Base-by-base conservation (phyloP, 2,329 filamentous ascomycete species). In the Phialemoniopsis sp. region DNA sequence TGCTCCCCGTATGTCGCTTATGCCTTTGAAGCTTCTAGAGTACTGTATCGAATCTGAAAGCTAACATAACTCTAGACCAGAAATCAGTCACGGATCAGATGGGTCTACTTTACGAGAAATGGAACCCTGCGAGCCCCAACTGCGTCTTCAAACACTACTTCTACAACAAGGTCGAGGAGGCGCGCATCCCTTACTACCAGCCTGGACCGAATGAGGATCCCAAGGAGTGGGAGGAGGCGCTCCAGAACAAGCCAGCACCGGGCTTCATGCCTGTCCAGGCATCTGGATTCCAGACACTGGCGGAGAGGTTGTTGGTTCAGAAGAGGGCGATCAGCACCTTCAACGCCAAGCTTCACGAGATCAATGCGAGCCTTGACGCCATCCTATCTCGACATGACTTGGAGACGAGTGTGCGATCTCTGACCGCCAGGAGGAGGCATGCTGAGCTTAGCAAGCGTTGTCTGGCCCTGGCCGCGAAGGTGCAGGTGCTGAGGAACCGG, bases 131-230 rank as follows among this genome's bases (percentile, higher is more conserved):
- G 18, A 76, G 73, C 57, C 73, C 79, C 16, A 80, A 79, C 56
- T 89, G 85, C 52, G 78, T 77, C 19, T 89, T 93, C 67, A 85
- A 88, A 60, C 72, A 86, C 56, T 91, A 91, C 68, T 88, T 93
- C 60, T 94, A 93, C 72, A 93, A 93, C 65, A 81, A 87, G 49
- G 86, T 90, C 46, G 82, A 85, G 46, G 79, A 85, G 53, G 76
- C 79, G 38, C 76, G 77, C 56, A 82, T 85, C n/a, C 85, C 85
- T 10, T 89, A 85, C 60, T 90, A 86, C 61, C 78, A 82, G 47
- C 85, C 85, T 3, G 71, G 77, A 13, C 68, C 80, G 2, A 70
- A 78, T 49, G 88, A 93, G 56, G 82, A 90, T 55, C 78, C 83
- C 29, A 76, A 79, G 47, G 86, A 87, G 55, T 94, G 87, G 86